These are phyloP conservation scores for Rhexocercosporidium sp. DNA, from an alignment of 2,329 filamentous ascomycete species.

Conservation along the genomic window DNA sequence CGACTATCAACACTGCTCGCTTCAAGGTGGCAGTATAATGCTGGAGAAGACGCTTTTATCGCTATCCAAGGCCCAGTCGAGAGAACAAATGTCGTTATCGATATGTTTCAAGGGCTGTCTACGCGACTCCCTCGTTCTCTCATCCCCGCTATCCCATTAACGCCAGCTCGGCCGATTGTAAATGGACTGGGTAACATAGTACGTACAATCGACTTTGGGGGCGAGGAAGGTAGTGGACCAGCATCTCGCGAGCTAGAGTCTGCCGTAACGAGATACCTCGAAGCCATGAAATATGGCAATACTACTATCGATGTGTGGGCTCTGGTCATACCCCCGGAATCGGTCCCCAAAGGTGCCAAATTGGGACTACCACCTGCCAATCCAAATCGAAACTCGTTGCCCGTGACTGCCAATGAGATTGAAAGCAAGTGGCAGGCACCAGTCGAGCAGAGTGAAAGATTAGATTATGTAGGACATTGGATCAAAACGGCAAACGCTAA, in stretches of 20 bases:
- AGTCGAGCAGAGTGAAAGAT: not conserved
- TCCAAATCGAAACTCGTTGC: not conserved
- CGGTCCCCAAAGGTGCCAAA: not conserved
- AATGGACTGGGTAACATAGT: constrained; percentile 81
- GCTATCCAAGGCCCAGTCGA: constrained; percentile 20
- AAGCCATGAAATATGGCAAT: constrained; percentile 30
- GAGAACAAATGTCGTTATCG: constrained; percentile 29
- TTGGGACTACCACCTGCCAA: not conserved
- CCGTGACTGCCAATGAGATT: not conserved
- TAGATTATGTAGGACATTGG: constrained; percentile 31
- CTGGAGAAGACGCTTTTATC: constrained; percentile 12
- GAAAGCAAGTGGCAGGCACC: not conserved
- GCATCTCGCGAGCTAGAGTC: constrained; percentile 76
- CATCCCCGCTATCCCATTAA: constrained; percentile 65
- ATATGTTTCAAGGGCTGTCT: constrained; percentile 12
- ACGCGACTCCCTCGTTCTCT: constrained; percentile 15
- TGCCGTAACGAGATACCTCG: constrained; percentile 64
- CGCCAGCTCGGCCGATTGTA: constrained; percentile 63
- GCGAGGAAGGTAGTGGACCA: constrained; percentile 52
- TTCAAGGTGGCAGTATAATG: constrained; percentile 46
- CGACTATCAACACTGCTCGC: constrained; percentile 61
- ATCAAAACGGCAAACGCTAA: constrained; percentile 30
- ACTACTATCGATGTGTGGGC: constrained; percentile 73
- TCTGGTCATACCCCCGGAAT: constrained; percentile 60
- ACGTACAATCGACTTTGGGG: constrained; percentile 58